These are phyloP conservation scores for Saccharomyces hybrid DNA, from an alignment of 1,139 yeast species.

Conservation along the genomic window DNA sequence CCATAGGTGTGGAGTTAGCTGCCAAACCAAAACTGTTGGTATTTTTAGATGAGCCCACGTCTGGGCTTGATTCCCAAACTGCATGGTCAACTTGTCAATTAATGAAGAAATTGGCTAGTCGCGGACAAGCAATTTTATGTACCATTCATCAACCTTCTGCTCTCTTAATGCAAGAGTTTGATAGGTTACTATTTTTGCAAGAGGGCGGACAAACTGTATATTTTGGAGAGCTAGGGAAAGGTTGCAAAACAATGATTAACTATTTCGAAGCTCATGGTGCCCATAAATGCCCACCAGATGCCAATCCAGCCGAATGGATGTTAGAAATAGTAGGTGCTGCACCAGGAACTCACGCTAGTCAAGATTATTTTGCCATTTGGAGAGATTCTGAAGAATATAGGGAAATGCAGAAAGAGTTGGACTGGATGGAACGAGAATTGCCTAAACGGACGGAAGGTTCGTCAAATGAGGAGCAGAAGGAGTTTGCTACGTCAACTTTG, in stretches of 20 bases:
- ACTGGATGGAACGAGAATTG: slow-evolving; percentile 40
- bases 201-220: slow-evolving; percentile 72
- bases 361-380: slow-evolving; percentile 61
- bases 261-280: slow-evolving; percentile 69
- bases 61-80: slow-evolving; percentile 48
- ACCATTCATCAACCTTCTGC: slow-evolving; percentile 67
- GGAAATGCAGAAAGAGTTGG: slow-evolving; percentile 37
- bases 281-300: slow-evolving; percentile 51
- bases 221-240: slow-evolving; percentile 67
- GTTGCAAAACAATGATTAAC: slow-evolving; percentile 48
- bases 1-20: slow-evolving; percentile 50
- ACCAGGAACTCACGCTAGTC: slow-evolving; percentile 58
- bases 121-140: slow-evolving; percentile 48
- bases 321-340: slow-evolving; percentile 71
- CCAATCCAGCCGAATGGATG: slow-evolving; percentile 80
- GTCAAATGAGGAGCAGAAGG: slow-evolving; percentile 26
- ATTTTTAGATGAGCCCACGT: slow-evolving; percentile 47
- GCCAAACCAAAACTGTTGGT: slow-evolving; percentile 44
- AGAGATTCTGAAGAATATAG: slow-evolving; percentile 45
- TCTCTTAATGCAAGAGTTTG: slow-evolving; percentile 63
- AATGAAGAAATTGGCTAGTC: slow-evolving; percentile 38
- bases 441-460: slow-evolving; percentile 24
- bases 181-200: slow-evolving; percentile 59
- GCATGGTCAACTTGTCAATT: slow-evolving; percentile 46
- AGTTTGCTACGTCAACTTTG: slow-evolving; percentile 40